phyloP scores from a whole-genome alignment of 2,329 filamentous ascomycete genomes.

The Diaporthe velutina region DNA sequence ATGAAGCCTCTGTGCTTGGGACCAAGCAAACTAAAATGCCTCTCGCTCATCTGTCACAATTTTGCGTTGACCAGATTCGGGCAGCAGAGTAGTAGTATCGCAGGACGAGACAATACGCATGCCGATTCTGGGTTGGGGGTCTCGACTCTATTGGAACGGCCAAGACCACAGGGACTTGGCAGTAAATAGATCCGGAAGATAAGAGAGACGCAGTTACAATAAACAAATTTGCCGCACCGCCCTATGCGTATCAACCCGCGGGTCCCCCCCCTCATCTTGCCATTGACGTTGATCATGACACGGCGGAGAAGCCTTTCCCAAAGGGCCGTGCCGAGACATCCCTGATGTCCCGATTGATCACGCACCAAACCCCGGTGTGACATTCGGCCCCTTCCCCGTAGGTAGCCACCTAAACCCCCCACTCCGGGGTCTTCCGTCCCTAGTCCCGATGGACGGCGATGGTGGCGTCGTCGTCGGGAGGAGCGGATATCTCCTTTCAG shows the following conservation, averaged over 20 bases:
- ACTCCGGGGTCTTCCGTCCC: neutral
- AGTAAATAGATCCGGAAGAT: neutral
- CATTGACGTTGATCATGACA: neutral
- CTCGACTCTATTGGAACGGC: neutral
- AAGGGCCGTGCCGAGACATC: neutral
- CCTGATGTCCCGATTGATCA: constrained; percentile 1
- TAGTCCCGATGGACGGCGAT: neutral
- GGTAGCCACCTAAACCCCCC: too few species aligned
- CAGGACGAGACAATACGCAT: neutral
- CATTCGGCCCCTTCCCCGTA: neutral
- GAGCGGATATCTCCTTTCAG: neutral
- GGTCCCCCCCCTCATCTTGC: neutral
- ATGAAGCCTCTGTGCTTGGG: neutral
- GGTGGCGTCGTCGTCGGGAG: neutral
- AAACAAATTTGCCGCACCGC: neutral
- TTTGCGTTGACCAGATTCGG: neutral
- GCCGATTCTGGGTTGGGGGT: neutral
- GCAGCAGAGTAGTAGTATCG: constrained; percentile 1
- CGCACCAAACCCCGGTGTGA: neutral
- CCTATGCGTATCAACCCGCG: neutral
- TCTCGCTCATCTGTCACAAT: neutral
- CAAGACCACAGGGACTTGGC: neutral
- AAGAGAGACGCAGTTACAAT: neutral
- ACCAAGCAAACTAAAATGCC: neutral
- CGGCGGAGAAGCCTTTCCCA: neutral